phyloP scores from a whole-genome alignment of 495 filamentous ascomycete genomes.

The Penicillium paxilli region DNA sequence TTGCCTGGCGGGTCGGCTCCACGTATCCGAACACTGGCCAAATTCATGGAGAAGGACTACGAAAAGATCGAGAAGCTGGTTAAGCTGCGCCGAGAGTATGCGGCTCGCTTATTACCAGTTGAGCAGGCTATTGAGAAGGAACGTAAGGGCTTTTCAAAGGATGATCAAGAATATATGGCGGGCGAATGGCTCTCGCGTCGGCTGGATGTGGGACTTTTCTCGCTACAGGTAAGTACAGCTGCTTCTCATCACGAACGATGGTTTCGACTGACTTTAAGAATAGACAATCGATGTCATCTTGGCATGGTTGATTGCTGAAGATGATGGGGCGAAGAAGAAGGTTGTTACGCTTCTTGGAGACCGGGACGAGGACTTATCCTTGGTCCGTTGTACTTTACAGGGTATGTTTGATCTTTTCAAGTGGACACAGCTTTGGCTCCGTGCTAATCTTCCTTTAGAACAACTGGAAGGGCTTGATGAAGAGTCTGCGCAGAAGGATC shows the following conservation, averaged over 20 bases:
- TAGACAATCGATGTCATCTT: constrained; percentile 80
- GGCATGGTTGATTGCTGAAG: constrained; percentile 92
- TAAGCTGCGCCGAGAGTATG: constrained; percentile 70
- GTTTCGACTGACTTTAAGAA: background rate
- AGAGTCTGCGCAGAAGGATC: constrained; percentile 56
- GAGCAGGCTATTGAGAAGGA: constrained; percentile 69
- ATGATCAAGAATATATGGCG: constrained; percentile 65
- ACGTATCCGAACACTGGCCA: constrained; percentile 84
- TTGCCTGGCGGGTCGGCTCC: constrained; percentile 75
- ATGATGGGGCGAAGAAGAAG: constrained; percentile 71
- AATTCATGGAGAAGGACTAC: constrained; percentile 95
- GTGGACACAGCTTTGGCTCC: background rate
- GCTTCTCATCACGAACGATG: too few species aligned
- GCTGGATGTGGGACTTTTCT: constrained; percentile 84
- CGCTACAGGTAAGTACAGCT: constrained; percentile 59
- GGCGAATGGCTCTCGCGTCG: constrained; percentile 82
- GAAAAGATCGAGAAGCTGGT: constrained; percentile 75
- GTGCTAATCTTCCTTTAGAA: constrained; percentile 37
- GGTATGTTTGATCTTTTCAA: constrained; percentile 40
- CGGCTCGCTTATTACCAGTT: constrained; percentile 59
- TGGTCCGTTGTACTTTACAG: constrained; percentile 67
- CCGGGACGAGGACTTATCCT: constrained; percentile 61
- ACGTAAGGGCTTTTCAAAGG: constrained; percentile 38
- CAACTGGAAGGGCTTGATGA: constrained; percentile 64
- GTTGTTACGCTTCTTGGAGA: constrained; percentile 65